phyloP scores from a whole-genome alignment of 495 filamentous ascomycete species.

The Glutinoglossum americanum region DNA sequence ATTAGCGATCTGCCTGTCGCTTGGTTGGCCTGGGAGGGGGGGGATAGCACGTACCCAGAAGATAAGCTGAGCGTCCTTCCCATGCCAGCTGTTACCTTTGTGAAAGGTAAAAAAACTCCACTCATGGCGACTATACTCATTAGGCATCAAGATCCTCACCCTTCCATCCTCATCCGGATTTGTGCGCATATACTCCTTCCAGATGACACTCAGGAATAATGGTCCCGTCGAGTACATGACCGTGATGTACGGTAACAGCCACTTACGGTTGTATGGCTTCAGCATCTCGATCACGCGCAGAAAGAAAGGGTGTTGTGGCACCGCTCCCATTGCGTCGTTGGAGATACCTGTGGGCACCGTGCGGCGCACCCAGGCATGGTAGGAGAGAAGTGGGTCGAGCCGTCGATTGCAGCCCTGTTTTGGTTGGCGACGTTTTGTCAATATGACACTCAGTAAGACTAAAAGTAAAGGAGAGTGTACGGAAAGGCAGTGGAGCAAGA shows the following conservation, averaged over 20 bases:
- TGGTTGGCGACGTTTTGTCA: neutral
- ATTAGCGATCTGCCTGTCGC: constrained; percentile 4
- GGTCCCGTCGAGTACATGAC: constrained; percentile 80
- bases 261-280: constrained; percentile 48
- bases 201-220: constrained; percentile 64
- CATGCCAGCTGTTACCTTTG: constrained; percentile 57
- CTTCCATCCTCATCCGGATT: constrained; percentile 20
- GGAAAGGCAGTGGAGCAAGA: constrained; percentile 2
- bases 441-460: neutral
- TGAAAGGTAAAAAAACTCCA: constrained; percentile 69
- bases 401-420: constrained; percentile 57
- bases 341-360: constrained; percentile 68
- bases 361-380: constrained; percentile 63
- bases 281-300: constrained; percentile 46
- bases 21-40: neutral
- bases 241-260: constrained; percentile 67
- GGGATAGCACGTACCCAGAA: constrained; percentile 33
- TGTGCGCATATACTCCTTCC: constrained; percentile 47
- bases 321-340: constrained; percentile 71
- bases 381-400: constrained; percentile 59
- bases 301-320: constrained; percentile 72
- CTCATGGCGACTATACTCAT: constrained; percentile 29
- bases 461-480: constrained; percentile 1
- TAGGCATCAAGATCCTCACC: constrained; percentile 21
- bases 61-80: constrained; percentile 48